Evolutionary conservation across 441 rosid genomes (phyloP).

Genomic region (Brassica hybrid): DNA sequence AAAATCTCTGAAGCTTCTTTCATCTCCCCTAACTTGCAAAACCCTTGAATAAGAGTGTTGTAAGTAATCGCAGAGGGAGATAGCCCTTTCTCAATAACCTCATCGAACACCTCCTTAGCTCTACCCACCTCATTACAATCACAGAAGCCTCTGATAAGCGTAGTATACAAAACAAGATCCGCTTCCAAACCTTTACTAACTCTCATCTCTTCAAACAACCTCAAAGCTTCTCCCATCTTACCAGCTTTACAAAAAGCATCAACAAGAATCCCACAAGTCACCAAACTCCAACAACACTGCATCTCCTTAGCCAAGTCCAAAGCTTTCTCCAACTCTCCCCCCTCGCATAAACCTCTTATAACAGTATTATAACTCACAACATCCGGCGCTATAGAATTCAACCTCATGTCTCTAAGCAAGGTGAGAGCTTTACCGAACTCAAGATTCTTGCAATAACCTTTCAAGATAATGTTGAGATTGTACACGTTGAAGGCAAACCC

Average conservation of each 20-base stretch:
- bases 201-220: slow-evolving; percentile 46
- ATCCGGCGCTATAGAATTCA: slow-evolving; percentile 42
- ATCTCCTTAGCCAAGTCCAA: slow-evolving; percentile 44
- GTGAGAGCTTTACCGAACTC: slow-evolving; percentile 46
- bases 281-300: slow-evolving; percentile 45
- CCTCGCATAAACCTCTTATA: slow-evolving; percentile 53
- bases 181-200: slow-evolving; percentile 47
- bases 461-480: slow-evolving; percentile 54
- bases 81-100: slow-evolving; percentile 52
- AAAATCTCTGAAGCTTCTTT: slow-evolving; percentile 50
- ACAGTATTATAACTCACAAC: slow-evolving; percentile 49
- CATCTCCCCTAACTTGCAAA: slow-evolving; percentile 51
- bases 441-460: slow-evolving; percentile 56
- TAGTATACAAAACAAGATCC: slow-evolving; percentile 57
- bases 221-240: slow-evolving; percentile 48
- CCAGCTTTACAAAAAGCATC: slow-evolving; percentile 58
- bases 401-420: slow-evolving; percentile 48
- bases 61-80: slow-evolving; percentile 50
- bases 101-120: slow-evolving; percentile 54
- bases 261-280: slow-evolving; percentile 54
- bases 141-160: slow-evolving; percentile 58
- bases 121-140: slow-evolving; percentile 44
- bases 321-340: slow-evolving; percentile 46
- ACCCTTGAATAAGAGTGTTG: slow-evolving; percentile 47
- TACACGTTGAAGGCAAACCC: slow-evolving; percentile 55